A percentile compares a stretch with the other conserved stretches of the same genome.
phyloP scores from a whole-genome alignment of 2,329 filamentous ascomycete genomes.

The Magnaporthiopsis rhizophila region DNA sequence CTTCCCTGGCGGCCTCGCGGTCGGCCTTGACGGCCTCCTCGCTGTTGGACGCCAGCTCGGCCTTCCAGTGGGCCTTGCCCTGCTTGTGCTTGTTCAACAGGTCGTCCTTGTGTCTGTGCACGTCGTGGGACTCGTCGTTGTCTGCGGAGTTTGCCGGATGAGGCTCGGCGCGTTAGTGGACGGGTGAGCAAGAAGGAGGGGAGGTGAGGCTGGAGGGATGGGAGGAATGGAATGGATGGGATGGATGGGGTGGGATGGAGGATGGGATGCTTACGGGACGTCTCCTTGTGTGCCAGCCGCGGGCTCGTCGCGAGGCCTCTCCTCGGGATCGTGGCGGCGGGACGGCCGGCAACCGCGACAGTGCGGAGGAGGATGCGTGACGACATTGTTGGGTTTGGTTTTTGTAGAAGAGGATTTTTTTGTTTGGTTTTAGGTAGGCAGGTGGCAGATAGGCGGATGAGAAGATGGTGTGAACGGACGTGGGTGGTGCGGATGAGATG shows the following conservation, averaged over 20 bases:
- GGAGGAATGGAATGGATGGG: background rate
- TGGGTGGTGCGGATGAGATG: too few species aligned
- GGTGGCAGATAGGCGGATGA: background rate
- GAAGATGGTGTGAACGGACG: background rate
- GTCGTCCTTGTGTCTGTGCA: slow-evolving; percentile 50
- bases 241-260: background rate
- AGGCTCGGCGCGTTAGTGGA: background rate
- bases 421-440: background rate
- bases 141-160: slow-evolving; percentile 7
- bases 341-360: background rate
- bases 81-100: slow-evolving; percentile 58
- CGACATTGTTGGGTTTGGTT: background rate
- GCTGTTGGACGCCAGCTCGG: slow-evolving; percentile 68
- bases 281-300: slow-evolving; percentile 5
- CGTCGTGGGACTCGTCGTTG: slow-evolving; percentile 20
- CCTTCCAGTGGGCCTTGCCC: slow-evolving; percentile 68
- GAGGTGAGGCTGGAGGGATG: too few species aligned
- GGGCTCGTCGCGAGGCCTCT: slow-evolving; percentile 3
- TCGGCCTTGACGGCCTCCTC: slow-evolving; percentile 71
- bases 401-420: background rate
- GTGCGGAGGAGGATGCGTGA: slow-evolving; percentile 1
- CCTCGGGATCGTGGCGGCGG: background rate
- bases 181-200: too few species aligned
- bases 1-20: slow-evolving; percentile 32
- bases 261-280: slow-evolving; percentile 2